Base-by-base conservation (phyloP, 169 alveolate species). In the Babesia bovis region DNA sequence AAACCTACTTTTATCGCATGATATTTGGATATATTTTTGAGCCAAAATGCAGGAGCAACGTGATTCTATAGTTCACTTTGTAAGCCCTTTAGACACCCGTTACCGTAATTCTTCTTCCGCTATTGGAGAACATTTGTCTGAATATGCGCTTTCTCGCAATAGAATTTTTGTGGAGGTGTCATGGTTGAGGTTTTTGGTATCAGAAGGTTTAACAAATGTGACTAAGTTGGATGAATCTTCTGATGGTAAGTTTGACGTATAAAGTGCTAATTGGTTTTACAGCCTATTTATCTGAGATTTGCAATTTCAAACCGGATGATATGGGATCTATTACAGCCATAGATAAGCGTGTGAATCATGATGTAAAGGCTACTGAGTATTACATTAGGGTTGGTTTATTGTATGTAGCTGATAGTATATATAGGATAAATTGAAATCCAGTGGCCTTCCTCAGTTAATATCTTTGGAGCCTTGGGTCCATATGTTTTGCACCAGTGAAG, bases 401-500 rank as follows among this genome's bases (percentile, higher is more conserved):
- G 30, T 35, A 19, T 9, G 23, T 15, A 7, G 3, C 17, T 7
- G 2, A 32, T 10, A 12, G 12, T 4, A 15, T 17, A 13, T 55
- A 15, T 44, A 69, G 83, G 83, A 83, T 45, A 73, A 86, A 45
- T 53, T 88, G 40, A 73, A 15, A 23, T n/a, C 30, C 6, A 25
- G 66, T 33, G 58, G 66, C 38, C 45, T 60, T 25, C 76, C 82
- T 26, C 87, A 84, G 28, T 50, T 95, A 30, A 52, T 53, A 19
- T 59, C 83, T 60, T 50, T 86, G 36, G 90, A 77, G 68, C 95
- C 92, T 63, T 92, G 91, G 83, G 89, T 95, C 21, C 98, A 95
- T 66, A 87, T 94, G 68, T 88, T 93, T 60, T 94, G 97, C 87
- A 96, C 99, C 0, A 90, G 97, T 78, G 99, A 96, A 81, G 99